Evolutionary conservation across 2,329 filamentous ascomycete species (phyloP), one percentile per base, ranked within the genome.

Genomic region (Colletotrichum sp.): DNA sequence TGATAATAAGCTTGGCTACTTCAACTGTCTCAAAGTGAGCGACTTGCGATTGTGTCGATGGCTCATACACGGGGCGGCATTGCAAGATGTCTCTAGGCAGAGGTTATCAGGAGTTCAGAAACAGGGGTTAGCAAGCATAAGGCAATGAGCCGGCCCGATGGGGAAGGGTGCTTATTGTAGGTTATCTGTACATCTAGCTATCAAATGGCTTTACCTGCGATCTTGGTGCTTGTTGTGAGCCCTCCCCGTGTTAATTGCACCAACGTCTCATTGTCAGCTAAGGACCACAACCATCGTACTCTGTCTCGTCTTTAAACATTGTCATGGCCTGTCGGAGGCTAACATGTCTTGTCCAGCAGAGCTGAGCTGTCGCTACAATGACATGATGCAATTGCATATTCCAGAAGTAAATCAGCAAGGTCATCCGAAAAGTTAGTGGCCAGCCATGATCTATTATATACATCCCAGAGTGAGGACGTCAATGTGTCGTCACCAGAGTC

Each of bases 131-230:
- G 59, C 59, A 69, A 64, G 44, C 65, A 64, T 36, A 63, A 64
- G 57, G 64, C 74, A 66, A 73, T 26, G 26, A 69, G 57, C 34
- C 49, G 28, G 57, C 69, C 63, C 39, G 18, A n/a, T 63, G 63
- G 39, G 57, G 28, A 62, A 26, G 63, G 70, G 63, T 67, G 62
- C 73, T 71, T 60, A 30, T 69, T 59, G 74, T 65, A 69, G 64
- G 70, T 71, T 76, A 76, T 55, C 52, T 76, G 70, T 76, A 76
- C 64, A 76, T 69, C 71, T 73, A 76, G 70, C 59, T 76, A 69
- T 69, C 34, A 69, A 65, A 73, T 73, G 74, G 65, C 64, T 69
- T 72, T 66, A 65, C 26, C 44, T 34, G 44, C 70, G 71, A 32
- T 59, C 55, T 28, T 21, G 21, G 34, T 39, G 6, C 9, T 52